A percentile compares a stretch with the other conserved stretches of the same genome.
These are phyloP conservation scores for Salix brachista DNA, from an alignment of 345 rosid genomes.

Conservation along the genomic window DNA sequence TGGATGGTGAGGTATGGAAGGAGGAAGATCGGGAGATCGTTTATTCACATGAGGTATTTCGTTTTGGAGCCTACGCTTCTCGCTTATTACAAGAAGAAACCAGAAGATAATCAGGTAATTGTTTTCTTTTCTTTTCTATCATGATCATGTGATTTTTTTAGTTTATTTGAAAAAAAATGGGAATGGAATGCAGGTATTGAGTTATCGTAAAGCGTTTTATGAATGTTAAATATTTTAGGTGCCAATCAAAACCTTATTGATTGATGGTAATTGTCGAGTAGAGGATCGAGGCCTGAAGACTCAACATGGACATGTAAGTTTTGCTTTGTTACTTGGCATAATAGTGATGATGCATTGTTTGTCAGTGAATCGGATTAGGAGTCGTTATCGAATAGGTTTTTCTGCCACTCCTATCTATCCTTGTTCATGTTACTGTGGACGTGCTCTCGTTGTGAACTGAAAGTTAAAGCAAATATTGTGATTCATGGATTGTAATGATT, in stretches of 20 bases:
- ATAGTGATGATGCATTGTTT: neutral
- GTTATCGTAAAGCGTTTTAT: neutral
- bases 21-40: constrained; percentile 94
- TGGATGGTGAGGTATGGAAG: constrained; percentile 99
- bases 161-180: neutral
- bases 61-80: constrained; percentile 88
- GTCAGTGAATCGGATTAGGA: neutral
- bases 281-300: constrained; percentile 99
- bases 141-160: neutral
- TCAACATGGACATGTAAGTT: constrained; percentile 90
- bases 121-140: neutral
- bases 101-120: constrained; percentile 82
- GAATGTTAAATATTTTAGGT: constrained; percentile 43
- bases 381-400: neutral
- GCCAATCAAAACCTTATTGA: constrained; percentile 90
- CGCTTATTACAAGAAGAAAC: constrained; percentile 96
- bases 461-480: neutral
- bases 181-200: neutral
- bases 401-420: neutral
- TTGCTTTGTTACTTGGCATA: neutral
- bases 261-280: constrained; percentile 97
- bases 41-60: constrained; percentile 94
- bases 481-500: neutral
- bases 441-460: neutral
- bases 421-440: neutral